phyloP scores from a whole-genome alignment of 1,284 basidiomycete genomes.

The Peniophora sp. region DNA sequence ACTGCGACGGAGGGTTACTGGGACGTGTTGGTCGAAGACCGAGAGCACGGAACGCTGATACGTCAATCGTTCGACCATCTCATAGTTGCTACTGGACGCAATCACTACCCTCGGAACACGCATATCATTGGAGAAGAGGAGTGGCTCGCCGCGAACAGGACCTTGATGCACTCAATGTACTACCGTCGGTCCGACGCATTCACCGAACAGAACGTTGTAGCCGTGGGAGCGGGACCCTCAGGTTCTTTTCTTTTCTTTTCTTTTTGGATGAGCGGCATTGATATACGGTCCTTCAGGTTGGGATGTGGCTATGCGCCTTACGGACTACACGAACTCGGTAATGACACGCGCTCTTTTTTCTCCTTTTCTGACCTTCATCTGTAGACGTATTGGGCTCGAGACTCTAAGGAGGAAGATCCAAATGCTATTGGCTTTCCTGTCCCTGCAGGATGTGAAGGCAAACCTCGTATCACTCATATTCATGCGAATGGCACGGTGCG shows the following conservation, averaged over 20 bases:
- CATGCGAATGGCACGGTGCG: not conserved
- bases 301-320: not conserved
- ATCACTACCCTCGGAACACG: not conserved
- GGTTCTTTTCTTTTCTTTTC: too few relatives aligned
- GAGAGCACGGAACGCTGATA: too few relatives aligned
- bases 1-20: not conserved
- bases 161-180: not conserved
- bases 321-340: not conserved
- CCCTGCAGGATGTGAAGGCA: not conserved
- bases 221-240: not conserved
- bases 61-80: not conserved
- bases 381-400: not conserved
- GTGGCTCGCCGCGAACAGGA: not conserved
- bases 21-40: not conserved
- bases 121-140: not conserved
- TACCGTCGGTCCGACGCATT: not conserved
- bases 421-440: not conserved
- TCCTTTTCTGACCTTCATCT: not conserved
- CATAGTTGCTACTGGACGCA: not conserved
- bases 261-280: too few relatives aligned
- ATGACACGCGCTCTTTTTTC: not conserved
- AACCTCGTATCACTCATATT: not conserved
- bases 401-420: not conserved
- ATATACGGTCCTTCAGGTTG: not conserved
- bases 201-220: not conserved